Evolutionary conservation across 2,329 filamentous ascomycete species (phyloP).

Genomic region (Colletotrichum tabaci): DNA sequence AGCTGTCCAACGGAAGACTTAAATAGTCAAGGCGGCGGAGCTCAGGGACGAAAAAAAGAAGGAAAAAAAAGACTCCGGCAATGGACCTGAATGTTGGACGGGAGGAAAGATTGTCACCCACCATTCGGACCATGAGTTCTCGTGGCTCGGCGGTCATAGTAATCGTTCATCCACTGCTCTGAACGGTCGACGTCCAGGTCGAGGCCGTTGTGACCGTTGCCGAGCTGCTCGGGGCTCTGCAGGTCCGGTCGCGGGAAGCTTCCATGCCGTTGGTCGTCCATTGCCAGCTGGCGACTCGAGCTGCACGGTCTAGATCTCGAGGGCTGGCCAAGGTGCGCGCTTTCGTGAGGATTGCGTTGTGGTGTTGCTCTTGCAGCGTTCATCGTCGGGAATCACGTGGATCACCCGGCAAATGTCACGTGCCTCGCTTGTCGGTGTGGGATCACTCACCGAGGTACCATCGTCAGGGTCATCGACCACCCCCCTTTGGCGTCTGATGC

Average conservation of each 20-base stretch:
- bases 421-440: slow-evolving; percentile 40
- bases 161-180: slow-evolving; percentile 37
- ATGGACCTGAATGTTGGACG: neutral
- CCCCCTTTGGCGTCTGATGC: neutral
- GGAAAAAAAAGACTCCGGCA: neutral
- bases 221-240: slow-evolving; percentile 24
- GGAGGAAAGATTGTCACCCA: slow-evolving; percentile 11
- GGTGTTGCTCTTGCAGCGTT: slow-evolving; percentile 25
- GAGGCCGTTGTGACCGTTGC: slow-evolving; percentile 11
- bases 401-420: slow-evolving; percentile 15
- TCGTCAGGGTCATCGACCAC: slow-evolving; percentile 17
- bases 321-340: neutral
- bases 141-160: slow-evolving; percentile 38
- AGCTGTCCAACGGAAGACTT: neutral
- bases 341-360: neutral
- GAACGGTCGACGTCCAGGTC: slow-evolving; percentile 15
- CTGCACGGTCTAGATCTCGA: neutral
- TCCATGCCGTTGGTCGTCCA: slow-evolving; percentile 29
- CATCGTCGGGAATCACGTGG: slow-evolving; percentile 14
- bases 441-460: slow-evolving; percentile 23
- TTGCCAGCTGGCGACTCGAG: neutral
- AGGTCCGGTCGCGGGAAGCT: slow-evolving; percentile 24
- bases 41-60: too few species aligned
- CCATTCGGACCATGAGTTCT: slow-evolving; percentile 37
- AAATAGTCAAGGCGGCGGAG: too few species aligned